Evolutionary conservation across 2,329 filamentous ascomycete genomes (phyloP), one percentile per base, ranked within the genome.

Genomic region (Fusarium acutatum): DNA sequence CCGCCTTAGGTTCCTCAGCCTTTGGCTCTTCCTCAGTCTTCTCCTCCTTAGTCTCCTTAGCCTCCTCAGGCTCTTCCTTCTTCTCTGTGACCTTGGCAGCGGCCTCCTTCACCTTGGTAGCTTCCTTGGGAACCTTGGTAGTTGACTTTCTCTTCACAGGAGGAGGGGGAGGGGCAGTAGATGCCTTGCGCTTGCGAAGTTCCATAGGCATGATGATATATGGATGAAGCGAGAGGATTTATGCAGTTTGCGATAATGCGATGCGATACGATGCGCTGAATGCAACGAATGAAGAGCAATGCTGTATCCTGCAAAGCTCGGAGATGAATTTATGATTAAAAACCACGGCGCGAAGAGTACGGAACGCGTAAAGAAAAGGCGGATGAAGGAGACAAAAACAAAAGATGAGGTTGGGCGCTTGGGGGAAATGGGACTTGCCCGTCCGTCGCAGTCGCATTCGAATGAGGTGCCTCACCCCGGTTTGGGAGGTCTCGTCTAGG

Each of bases 131-230:
- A 20, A 44, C 49, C 58, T 75, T 74, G 30, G 54, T 37, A 44
- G 72, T 52, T 7, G 73, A 70, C 82, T 88, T 88, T 73, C 82
- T 83, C 64, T 74, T 74, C 13, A 59, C 68, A 35, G 78, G 73
- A 40, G 82, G 82, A 28, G 86, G 82, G 22, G 86, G 83, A 72
- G 86, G 83, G 69, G 85, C 83, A 59, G 84, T 82, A 66, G 85
- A 82, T 74, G 88, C 87, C 82, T 90, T 90, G 84, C 89, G 88
- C 84, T 91, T 90, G 82, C 89, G 86, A 47, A 91, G 84, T 78
- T 87, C 87, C 75, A 87, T 84, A 71, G 88, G 87, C 89, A 91
- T 90, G 67, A 38, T 71, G 61, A 57, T 74, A 49, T 63, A n/a
- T 60, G 59, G 63, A 41, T 49, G 60, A 26, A 53, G 50, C 57